Evolutionary conservation across 2,329 filamentous ascomycete species (phyloP).

Genomic region (Cladosporium sp.): DNA sequence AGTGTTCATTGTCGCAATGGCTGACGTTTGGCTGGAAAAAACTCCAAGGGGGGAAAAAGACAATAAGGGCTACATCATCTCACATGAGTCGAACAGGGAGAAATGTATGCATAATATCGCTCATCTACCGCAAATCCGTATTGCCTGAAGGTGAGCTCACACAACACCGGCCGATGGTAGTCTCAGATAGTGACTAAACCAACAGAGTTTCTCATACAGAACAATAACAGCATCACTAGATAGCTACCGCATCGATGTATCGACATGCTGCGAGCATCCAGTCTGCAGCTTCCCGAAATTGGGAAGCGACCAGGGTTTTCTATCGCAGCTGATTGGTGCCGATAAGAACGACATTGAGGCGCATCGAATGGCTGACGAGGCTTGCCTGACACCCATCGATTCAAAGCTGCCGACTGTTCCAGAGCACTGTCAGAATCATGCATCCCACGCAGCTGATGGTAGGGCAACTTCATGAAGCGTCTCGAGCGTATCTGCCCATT

Average conservation of each 20-base stretch:
- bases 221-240: not conserved
- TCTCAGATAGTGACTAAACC: slow-evolving; percentile 1
- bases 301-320: not conserved
- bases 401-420: not conserved
- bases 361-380: not conserved
- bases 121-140: too few species aligned
- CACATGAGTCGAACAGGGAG: not conserved
- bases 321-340: not conserved
- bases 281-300: not conserved
- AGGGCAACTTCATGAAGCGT: too few species aligned
- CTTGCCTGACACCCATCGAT: not conserved
- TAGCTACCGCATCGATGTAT: not conserved
- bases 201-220: not conserved
- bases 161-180: too few species aligned
- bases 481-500: too few species aligned
- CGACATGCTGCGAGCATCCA: not conserved
- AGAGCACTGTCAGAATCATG: not conserved
- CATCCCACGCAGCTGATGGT: too few species aligned
- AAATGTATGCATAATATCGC: too few species aligned
- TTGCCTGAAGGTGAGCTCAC: too few species aligned
- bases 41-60: too few species aligned
- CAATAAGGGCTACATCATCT: not conserved
- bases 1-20: not conserved
- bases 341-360: not conserved
- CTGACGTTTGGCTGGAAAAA: not conserved